Base-by-base conservation (phyloP, 768 basidiomycete species). In the Boletus rubropictus region DNA sequence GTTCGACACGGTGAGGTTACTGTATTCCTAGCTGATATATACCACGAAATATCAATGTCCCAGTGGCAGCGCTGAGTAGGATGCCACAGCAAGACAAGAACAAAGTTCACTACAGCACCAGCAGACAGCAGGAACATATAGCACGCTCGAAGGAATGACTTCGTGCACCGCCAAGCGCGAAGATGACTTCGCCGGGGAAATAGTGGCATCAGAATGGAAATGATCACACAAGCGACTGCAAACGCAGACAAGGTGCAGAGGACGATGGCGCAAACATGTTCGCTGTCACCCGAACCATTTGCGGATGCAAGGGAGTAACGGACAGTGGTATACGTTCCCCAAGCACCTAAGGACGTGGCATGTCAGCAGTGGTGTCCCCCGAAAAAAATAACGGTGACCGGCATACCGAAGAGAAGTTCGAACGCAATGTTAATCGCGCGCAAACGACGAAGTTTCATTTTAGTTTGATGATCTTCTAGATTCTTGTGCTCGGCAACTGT, bases 1-100 rank as follows among this genome's bases (percentile, higher is more conserved):
- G 53, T 31, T 20, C 33, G 46, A 39, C 66, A 68, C 5, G 48
- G 39, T 9, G 50, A 44, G 3, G 50, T 28, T 10, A 14, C n/a
- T 40, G 62, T 44, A 39, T 51, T 52, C 37, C 60, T 72, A 44
- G 48, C 47, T 39, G 50, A 66, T 11, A 71, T 68, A 5, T 78
- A 74, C 86, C 86, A 89, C 9, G 81, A 66, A 35, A 81, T 69
- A 57, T 88, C 86, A 35, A 86, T 67, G 51, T 85, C 81, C 67
- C 84, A 71, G 37, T 67, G 63, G 49, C 86, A 88, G n/a, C 79
- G 73, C 2, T 69, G 41, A 9, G 70, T 59, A 18, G 69, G 62
- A 53, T 70, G 73, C 83, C 82, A 84, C 20, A 73, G 42, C 34
- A 74, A 70, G 33, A 81, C 68, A 18, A 87, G 62, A 7, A 67